Percentiles rank a stretch among this genome's conserved stretches.
These are phyloP conservation scores for Diutina ranongensis DNA, from an alignment of 1,139 yeast genomes.

Conservation along the genomic window DNA sequence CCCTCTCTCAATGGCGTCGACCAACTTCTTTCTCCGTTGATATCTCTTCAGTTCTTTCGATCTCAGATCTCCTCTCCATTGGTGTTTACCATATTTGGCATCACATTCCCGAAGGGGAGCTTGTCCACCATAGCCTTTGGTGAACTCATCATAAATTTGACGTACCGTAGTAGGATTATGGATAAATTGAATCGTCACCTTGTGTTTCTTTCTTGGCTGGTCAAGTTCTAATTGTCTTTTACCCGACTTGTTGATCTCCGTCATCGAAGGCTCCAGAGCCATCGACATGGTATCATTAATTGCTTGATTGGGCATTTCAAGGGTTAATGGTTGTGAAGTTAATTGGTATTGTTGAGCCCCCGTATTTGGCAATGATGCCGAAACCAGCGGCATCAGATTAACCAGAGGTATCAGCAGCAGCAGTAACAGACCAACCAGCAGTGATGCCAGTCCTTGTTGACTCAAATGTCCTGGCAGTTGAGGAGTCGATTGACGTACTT, in stretches of 20 bases:
- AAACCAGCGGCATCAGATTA: constrained; percentile 1
- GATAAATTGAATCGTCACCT: constrained; percentile 27
- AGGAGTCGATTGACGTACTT: constrained; percentile 8
- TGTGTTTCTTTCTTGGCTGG: constrained; percentile 19
- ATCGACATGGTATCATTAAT: not conserved
- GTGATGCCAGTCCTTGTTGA: constrained; percentile 6
- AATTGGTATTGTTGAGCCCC: not conserved
- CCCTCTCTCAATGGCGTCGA: constrained; percentile 35
- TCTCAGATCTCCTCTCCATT: constrained; percentile 38
- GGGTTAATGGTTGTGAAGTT: not conserved
- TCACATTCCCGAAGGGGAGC: constrained; percentile 35
- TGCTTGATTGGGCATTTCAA: not conserved
- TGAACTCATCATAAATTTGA: constrained; percentile 36
- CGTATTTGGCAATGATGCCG: not conserved
- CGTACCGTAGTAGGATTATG: constrained; percentile 37
- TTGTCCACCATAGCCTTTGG: constrained; percentile 36
- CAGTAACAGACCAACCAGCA: not conserved
- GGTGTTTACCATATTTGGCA: constrained; percentile 31
- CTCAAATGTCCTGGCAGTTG: constrained; percentile 9
- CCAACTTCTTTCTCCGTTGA: constrained; percentile 34
- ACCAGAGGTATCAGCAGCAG: not conserved
- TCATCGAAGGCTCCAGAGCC: not conserved
- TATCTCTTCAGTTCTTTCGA: constrained; percentile 36
- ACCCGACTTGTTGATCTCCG: not conserved
- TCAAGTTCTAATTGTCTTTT: not conserved